phyloP scores from a whole-genome alignment of 345 rosid species.

The Populus deltoides region DNA sequence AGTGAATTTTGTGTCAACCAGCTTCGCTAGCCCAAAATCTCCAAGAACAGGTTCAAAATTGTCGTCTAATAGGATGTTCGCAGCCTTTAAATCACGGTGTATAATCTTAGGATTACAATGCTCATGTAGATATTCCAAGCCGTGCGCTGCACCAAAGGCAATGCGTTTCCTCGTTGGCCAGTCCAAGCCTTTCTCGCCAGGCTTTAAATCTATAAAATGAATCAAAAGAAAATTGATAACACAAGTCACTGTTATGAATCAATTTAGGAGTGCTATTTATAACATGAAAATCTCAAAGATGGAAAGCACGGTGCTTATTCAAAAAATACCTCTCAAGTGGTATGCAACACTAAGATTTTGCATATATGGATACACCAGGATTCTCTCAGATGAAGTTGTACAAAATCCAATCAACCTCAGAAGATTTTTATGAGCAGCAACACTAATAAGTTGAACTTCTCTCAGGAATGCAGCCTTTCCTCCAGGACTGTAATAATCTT shows the following conservation, averaged over 20 bases:
- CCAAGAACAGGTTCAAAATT: constrained; percentile 81
- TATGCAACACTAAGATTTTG: constrained; percentile 81
- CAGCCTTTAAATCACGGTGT: constrained; percentile 88
- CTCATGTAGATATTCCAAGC: constrained; percentile 82
- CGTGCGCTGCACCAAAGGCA: constrained; percentile 80
- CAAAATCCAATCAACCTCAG: constrained; percentile 76
- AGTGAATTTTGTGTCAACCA: constrained; percentile 59
- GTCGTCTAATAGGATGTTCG: constrained; percentile 78
- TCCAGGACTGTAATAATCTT: constrained; percentile 66
- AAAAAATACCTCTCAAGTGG: constrained; percentile 62
- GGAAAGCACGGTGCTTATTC: background rate
- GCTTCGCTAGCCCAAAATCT: constrained; percentile 82
- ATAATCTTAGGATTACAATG: constrained; percentile 84
- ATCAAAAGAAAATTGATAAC: background rate
- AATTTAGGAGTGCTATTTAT: no score
- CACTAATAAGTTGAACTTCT: constrained; percentile 80
- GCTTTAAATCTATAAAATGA: constrained; percentile 51
- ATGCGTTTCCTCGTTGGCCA: constrained; percentile 76
- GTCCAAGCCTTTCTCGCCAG: constrained; percentile 71
- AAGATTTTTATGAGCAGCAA: constrained; percentile 82
- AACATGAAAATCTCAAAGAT: no score
- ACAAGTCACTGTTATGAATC: background rate
- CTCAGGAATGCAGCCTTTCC: constrained; percentile 85
- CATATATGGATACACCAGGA: constrained; percentile 92
- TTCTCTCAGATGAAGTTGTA: constrained; percentile 68